Base-by-base conservation (phyloP, 257 asterid genomes). In the Nemophila menziesii region DNA sequence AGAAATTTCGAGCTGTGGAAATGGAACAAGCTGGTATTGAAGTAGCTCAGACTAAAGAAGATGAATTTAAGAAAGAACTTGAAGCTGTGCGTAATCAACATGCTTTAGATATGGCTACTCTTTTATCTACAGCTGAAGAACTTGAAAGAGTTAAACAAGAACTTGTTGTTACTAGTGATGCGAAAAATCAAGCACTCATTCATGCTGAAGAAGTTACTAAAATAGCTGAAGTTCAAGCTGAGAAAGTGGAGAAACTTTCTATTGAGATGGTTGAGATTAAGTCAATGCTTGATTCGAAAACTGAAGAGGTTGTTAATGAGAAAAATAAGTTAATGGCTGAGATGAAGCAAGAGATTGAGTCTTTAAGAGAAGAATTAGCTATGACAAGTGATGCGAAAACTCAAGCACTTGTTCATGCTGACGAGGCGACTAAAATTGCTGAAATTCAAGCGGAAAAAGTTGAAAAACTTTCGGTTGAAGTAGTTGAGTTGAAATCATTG, bases 1-100 rank as follows among this genome's bases (percentile, higher is more conserved):
- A 90, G 56, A 85, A 71, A 56, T 90, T 90, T 45, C 74, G 86
- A 40, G 87, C 93, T 14, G 70, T 85, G 43, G 96, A 90, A 71
- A 62, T 85, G 82, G 94, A 89, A 62, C 94, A 90, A 60, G 82
- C 83, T 13, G 85, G 93, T 51, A 85, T 90, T 17, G 96, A 90
- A 65, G 74, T 85, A 22, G 65, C 77, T 56, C 87, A 79, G 62
- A 79, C 58, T 76, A 85, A 81, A 63, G 93, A 81, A 49, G 93
- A 72, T 27, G 92, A 90, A 61, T 71, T 92, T 86, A 52, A 62
- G 72, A 77, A 65, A 49, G 94, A 81, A 67, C 66, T 85, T 14
- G 98, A 84, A 61, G 66, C 70, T 43, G 77, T 81, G 63, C 73
- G 77, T 61, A 78, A 61, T 24, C 92, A 72, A 71, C 95, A 84